Conservation (phyloP, 352 stramenopile species). For the Pythium aphanidermatum region DNA sequence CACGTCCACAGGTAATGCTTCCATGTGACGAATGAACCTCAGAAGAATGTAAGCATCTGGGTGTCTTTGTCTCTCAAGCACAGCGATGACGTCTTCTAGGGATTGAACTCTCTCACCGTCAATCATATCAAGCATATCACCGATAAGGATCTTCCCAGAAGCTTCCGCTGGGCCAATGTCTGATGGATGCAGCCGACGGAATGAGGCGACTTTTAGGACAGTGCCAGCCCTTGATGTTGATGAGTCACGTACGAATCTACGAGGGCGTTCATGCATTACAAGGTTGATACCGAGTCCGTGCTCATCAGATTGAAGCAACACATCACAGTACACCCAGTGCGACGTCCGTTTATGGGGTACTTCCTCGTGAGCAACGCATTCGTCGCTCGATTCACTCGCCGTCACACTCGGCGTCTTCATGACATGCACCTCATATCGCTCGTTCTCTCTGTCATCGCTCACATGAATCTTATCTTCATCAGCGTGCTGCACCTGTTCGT, state of each 20-base stretch:
- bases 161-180: constrained; percentile 49
- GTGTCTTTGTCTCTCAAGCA: not conserved
- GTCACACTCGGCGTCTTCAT: too few relatives aligned
- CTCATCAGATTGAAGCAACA: constrained; percentile 41
- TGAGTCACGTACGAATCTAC: not conserved
- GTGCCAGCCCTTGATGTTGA: not conserved
- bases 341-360: not conserved
- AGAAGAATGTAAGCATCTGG: constrained; percentile 24
- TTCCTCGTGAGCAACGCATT: too few relatives aligned
- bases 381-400: too few relatives aligned
- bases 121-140: constrained; percentile 37
- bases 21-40: constrained; percentile 24
- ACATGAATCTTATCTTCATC: too few relatives aligned
- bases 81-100: constrained; percentile 20
- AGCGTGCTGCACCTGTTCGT: too few relatives aligned
- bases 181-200: constrained; percentile 26
- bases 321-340: constrained; percentile 22
- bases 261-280: not conserved
- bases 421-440: too few relatives aligned
- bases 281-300: constrained; percentile 45
- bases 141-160: constrained; percentile 29
- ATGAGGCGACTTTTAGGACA: constrained; percentile 31
- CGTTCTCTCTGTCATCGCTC: too few relatives aligned
- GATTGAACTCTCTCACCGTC: constrained; percentile 30
- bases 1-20: too few relatives aligned